Evolutionary conservation across 371 early-diverging fungal genomes (phyloP).

Genomic region (Batkoa obscura): DNA sequence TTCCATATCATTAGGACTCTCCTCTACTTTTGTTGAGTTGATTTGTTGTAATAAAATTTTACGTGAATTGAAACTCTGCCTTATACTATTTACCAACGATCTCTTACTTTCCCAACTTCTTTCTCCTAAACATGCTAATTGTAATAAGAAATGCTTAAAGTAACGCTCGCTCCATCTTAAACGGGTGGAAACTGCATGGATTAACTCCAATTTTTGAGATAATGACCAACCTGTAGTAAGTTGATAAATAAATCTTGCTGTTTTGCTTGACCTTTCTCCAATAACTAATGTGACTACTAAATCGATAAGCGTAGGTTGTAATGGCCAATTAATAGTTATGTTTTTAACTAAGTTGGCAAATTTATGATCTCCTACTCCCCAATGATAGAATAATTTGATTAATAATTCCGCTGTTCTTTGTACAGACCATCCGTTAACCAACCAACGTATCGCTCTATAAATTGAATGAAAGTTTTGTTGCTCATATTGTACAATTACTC

Average conservation of each 20-base stretch:
- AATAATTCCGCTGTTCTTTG: conserved; percentile 4
- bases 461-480: neutral
- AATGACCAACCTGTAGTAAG: neutral
- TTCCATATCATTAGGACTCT: no score
- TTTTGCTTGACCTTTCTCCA: conserved; percentile 6
- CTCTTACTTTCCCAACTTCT: no score
- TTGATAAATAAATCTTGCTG: neutral
- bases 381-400: conserved; percentile 8
- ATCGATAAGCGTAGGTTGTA: neutral
- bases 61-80: no score
- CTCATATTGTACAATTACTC: conserved; percentile 3
- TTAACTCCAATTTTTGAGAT: neutral
- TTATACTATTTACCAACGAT: no score
- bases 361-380: conserved; percentile 6
- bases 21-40: no score
- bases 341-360: conserved; percentile 2
- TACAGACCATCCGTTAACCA: conserved; percentile 7
- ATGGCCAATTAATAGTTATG: neutral
- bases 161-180: conserved; percentile 4
- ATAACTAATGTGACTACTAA: conserved; percentile 6
- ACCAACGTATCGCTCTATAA: conserved; percentile 3
- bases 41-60: no score
- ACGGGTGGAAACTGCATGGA: neutral
- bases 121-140: neutral
- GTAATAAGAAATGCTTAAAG: conserved; percentile 6